Conservation (phyloP, 768 basidiomycete species). For the Agrocybe pediades region DNA sequence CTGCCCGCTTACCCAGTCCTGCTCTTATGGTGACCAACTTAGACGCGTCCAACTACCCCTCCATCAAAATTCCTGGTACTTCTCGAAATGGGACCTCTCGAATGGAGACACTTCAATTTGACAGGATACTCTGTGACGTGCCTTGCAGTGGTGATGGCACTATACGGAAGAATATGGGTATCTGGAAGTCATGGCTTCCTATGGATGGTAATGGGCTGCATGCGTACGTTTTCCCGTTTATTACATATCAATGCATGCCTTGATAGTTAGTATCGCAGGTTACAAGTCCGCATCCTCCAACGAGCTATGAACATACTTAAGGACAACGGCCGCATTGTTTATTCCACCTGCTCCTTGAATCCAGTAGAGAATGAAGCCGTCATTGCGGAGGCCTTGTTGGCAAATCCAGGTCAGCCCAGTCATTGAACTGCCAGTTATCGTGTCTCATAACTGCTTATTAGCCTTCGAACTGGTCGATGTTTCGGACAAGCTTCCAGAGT, state of each 20-base stretch:
- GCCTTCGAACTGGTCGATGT: constrained; percentile 84
- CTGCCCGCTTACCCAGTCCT: constrained; percentile 89
- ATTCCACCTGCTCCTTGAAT: constrained; percentile 97
- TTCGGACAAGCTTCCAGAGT: constrained; percentile 66
- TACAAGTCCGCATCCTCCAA: constrained; percentile 90
- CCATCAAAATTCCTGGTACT: constrained; percentile 52
- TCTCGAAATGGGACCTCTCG: constrained; percentile 32
- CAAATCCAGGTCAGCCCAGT: constrained; percentile 57
- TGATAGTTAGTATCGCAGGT: constrained; percentile 40
- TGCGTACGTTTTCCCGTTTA: constrained; percentile 41
- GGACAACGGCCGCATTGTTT: constrained; percentile 85
- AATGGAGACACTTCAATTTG: constrained; percentile 70
- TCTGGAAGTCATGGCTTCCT: constrained; percentile 92
- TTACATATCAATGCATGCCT: not conserved
- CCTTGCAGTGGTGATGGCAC: constrained; percentile 99
- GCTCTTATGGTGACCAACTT: constrained; percentile 95
- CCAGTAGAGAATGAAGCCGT: constrained; percentile 98
- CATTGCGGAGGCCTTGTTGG: constrained; percentile 77
- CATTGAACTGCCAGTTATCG: not conserved
- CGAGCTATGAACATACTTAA: constrained; percentile 92
- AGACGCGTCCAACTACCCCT: constrained; percentile 87
- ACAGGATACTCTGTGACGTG: constrained; percentile 94
- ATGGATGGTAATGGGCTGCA: constrained; percentile 93
- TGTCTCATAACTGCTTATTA: constrained; percentile 26
- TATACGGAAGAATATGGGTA: constrained; percentile 88